A percentile compares a stretch with the other conserved stretches of the same genome.
phyloP scores from a whole-genome alignment of 148 eudicot genomes.

The Pharnaceum exiguum region DNA sequence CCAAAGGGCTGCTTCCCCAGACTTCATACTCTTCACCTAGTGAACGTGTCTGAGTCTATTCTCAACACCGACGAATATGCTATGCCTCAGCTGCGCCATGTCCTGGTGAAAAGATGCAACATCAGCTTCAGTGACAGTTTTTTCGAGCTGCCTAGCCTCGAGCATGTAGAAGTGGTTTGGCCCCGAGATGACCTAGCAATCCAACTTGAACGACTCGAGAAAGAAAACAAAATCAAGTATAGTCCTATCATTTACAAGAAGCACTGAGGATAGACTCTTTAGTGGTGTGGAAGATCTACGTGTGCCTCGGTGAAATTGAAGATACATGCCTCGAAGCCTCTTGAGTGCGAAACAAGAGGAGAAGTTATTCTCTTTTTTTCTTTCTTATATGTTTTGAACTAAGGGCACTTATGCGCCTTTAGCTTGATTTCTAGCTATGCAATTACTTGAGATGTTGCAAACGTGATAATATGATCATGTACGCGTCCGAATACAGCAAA shows the following conservation, averaged over 20 bases:
- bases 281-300: no score
- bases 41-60: not conserved
- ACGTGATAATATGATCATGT: no score
- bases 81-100: not conserved
- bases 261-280: no score
- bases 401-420: no score
- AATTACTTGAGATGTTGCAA: no score
- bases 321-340: no score
- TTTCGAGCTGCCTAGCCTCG: not conserved
- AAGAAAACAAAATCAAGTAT: not conserved
- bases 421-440: no score
- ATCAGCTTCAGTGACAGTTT: not conserved
- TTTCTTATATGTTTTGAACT: no score
- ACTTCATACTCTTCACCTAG: constrained; percentile 11
- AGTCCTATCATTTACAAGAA: not conserved
- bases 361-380: no score
- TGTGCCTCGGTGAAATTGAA: no score
- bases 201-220: not conserved
- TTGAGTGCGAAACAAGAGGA: no score
- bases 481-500: no score
- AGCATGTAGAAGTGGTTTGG: not conserved
- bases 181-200: not conserved
- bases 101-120: not conserved
- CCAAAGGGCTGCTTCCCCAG: not conserved
- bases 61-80: not conserved